Evolutionary conservation across 352 stramenopile genomes (phyloP).

Genomic region (Phytopythium cucurbitacearum): DNA sequence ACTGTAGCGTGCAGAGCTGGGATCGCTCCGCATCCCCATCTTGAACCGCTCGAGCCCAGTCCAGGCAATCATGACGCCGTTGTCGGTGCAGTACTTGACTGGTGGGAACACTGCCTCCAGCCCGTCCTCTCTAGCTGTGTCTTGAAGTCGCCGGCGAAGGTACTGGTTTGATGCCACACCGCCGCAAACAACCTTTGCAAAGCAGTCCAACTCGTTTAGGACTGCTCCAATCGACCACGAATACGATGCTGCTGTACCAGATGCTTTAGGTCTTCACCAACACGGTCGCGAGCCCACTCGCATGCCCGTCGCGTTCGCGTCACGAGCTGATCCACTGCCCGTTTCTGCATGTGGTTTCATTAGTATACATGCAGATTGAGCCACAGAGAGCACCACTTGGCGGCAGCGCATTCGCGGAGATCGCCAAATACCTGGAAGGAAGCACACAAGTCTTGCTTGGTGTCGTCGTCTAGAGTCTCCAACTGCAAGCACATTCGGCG

Average conservation of each 20-base stretch:
- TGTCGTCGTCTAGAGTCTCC: conserved; percentile 35
- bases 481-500: conserved; percentile 41
- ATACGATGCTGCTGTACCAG: conserved; percentile 46
- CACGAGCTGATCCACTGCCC: conserved; percentile 51
- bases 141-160: conserved; percentile 84
- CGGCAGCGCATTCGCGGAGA: neutral
- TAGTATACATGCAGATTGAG: neutral
- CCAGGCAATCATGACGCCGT: conserved; percentile 97
- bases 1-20: conserved; percentile 45
- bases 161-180: conserved; percentile 97
- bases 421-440: conserved; percentile 82
- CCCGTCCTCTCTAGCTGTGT: conserved; percentile 40
- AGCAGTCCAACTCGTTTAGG: conserved; percentile 1
- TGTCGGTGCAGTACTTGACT: conserved; percentile 96
- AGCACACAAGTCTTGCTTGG: conserved; percentile 89
- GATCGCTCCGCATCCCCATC: conserved; percentile 53
- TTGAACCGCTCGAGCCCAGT: conserved; percentile 76
- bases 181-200: conserved; percentile 89
- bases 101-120: conserved; percentile 51
- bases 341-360: conserved; percentile 15
- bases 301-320: conserved; percentile 88
- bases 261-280: conserved; percentile 47
- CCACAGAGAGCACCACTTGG: neutral
- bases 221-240: neutral
- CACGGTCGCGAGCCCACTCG: conserved; percentile 58